Base-by-base conservation (phyloP, 2,329 filamentous ascomycete genomes). In the Trichoderma oligosporum region DNA sequence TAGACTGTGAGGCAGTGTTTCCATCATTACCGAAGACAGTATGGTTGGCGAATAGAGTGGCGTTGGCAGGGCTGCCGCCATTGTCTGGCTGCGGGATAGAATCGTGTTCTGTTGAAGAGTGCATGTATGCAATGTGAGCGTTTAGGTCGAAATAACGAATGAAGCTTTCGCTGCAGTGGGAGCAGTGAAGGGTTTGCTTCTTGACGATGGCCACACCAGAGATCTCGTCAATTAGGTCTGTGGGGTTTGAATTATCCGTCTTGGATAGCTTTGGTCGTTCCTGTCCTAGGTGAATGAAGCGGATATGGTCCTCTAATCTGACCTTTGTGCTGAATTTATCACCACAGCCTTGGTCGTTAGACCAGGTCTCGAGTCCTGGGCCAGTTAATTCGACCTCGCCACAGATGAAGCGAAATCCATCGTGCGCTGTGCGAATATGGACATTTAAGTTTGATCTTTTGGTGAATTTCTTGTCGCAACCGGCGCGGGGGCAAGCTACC, bases 241-340 rank as follows among this genome's bases (percentile, higher is more conserved):
- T 36, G 1, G 63, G 56, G 8, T 64, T 36, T 7, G 61, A 39
- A 14, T 47, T 41, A 42, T 60, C 56, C 36, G 63, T 53, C 56
- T 63, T 62, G 52, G 62, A 66, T 38, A 68, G 58, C 57, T 66
- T 64, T 31, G 78, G 78, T 11, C 81, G 76, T 56, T 76, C 72
- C 14, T 72, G 66, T n/a, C 85, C 84, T 24, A 96, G 76, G 69
- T 97, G 93, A 20, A 89, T 82, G 46, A 87, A 91, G 18, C 89
- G 85, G 42, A 97, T 80, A 68, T 97, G 93, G 63, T 94, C 88
- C 70, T 93, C 88, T 0, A 97, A 79, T 27, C 84, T 85, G 16
- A 83, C 81, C 70, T 95, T 96, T 60, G 87, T 88, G 58, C 83
- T 82, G 66, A 95, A 94, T 33, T 81, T 81, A 60, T 84, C 82